phyloP scores from a whole-genome alignment of 148 eudicot genomes.

The Camellia sinensis region DNA sequence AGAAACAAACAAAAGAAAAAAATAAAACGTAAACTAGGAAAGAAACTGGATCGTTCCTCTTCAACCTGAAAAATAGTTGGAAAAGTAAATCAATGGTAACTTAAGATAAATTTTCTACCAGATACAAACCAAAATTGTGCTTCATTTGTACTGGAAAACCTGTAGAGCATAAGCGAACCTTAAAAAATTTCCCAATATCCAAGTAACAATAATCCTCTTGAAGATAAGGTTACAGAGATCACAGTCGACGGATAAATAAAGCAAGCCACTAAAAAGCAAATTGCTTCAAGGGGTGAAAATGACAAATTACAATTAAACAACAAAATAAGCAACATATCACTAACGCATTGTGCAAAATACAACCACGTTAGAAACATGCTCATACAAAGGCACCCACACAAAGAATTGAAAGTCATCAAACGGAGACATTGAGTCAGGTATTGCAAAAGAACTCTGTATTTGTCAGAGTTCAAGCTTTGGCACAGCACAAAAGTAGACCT shows the following conservation, averaged over 20 bases:
- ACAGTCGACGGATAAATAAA: too few relatives aligned
- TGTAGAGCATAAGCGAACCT: not conserved
- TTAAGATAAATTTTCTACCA: not conserved
- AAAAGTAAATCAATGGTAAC: not conserved
- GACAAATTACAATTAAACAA: not conserved
- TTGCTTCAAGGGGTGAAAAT: too few relatives aligned
- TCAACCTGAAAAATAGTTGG: constrained; percentile 6
- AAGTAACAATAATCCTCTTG: not conserved
- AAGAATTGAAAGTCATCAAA: not conserved
- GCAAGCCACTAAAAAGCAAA: too few relatives aligned
- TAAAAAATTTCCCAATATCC: not conserved
- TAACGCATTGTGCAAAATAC: not conserved
- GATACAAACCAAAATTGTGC: not conserved
- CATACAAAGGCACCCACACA: not conserved
- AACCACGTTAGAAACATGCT: not conserved
- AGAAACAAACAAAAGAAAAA: not conserved
- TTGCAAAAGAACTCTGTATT: constrained; percentile 2
- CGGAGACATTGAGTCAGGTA: not conserved
- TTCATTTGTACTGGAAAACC: not conserved
- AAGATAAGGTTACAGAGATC: not conserved
- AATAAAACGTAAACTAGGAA: not conserved
- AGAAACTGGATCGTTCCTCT: not conserved
- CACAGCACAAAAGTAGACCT: not conserved
- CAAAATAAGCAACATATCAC: not conserved
- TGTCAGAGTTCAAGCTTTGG: not conserved